Evolutionary conservation across 257 asterid genomes (phyloP).

Genomic region (Prunella vulgaris): DNA sequence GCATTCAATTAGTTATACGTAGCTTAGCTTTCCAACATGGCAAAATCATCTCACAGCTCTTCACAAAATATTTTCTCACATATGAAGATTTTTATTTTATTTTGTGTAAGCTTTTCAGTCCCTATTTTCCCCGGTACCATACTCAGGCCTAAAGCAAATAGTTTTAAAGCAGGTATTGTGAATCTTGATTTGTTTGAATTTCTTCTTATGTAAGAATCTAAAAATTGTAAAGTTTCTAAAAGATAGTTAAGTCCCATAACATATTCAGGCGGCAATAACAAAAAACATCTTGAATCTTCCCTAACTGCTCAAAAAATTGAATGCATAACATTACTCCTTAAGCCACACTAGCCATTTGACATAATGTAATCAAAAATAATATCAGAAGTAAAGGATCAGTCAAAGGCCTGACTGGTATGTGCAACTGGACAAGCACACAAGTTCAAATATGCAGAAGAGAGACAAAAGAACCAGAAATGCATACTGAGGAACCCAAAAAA

Average conservation of each 20-base stretch:
- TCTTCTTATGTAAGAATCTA: background rate
- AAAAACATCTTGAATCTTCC: background rate
- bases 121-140: background rate
- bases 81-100: background rate
- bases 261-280: background rate
- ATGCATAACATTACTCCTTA: background rate
- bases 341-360: slow-evolving; percentile 6
- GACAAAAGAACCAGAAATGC: background rate
- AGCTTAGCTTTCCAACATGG: background rate
- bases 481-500: background rate
- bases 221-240: background rate
- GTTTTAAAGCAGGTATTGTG: background rate
- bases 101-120: slow-evolving; percentile 8
- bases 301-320: background rate
- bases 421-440: background rate
- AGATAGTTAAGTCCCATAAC: background rate
- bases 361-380: background rate
- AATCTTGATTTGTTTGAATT: background rate
- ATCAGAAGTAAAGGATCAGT: slow-evolving; percentile 9
- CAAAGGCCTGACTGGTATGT: background rate
- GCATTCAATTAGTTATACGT: slow-evolving; percentile 16
- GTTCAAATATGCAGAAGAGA: background rate
- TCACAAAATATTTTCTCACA: background rate
- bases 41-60: slow-evolving; percentile 3
- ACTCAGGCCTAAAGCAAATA: slow-evolving; percentile 1